These are phyloP conservation scores for Leccinum fibrillosum DNA, from an alignment of 768 basidiomycete species.

Conservation along the genomic window DNA sequence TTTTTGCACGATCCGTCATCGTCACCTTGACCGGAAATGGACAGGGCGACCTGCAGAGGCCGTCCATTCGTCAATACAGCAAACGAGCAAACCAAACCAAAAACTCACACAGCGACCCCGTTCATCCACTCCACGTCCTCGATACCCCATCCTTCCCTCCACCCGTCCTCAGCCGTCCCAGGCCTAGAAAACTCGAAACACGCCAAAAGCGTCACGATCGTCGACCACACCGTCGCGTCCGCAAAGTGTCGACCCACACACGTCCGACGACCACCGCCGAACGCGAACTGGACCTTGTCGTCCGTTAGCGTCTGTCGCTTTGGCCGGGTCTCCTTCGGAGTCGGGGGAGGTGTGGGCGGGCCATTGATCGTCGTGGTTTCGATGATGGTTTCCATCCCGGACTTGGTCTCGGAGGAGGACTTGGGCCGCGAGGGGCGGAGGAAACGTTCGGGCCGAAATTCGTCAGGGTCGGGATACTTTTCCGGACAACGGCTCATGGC, in stretches of 20 bases:
- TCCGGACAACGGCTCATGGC: constrained; percentile 1
- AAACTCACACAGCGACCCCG: background rate
- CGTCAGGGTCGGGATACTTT: background rate
- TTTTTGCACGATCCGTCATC: background rate
- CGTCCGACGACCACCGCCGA: constrained; percentile 1
- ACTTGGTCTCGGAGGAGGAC: background rate
- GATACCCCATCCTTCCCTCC: background rate
- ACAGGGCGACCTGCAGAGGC: background rate
- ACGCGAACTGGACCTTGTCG: background rate
- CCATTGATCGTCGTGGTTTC: too few species aligned
- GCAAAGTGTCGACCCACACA: background rate
- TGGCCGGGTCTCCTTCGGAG: background rate
- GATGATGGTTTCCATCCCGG: background rate
- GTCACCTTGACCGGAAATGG: constrained; percentile 6
- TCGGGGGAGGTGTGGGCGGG: too few species aligned
- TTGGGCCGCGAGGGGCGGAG: background rate
- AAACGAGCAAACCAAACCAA: background rate
- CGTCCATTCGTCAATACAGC: background rate
- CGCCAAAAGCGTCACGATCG: constrained; percentile 1
- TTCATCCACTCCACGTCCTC: constrained; percentile 1
- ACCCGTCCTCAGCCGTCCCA: background rate
- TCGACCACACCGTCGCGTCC: constrained; percentile 1
- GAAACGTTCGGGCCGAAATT: background rate
- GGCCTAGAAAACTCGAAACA: constrained; percentile 4
- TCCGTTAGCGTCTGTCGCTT: background rate